Conservation (phyloP, 257 asterid genomes). For the Solanum chiquidenum region DNA sequence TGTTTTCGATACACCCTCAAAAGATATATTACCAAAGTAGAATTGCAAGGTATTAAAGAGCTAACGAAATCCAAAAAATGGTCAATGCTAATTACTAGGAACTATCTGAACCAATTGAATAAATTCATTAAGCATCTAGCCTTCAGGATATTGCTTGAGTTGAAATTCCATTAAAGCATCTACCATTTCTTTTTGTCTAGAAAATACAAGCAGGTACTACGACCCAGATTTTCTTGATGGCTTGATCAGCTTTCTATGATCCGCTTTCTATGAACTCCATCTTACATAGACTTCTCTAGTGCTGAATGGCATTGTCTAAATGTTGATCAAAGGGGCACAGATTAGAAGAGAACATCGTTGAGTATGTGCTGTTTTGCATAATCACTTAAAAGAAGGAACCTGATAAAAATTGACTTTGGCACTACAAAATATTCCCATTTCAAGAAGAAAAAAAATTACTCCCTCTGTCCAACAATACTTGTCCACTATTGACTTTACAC, state of each 20-base stretch:
- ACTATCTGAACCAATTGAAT: not conserved
- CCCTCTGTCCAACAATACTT: no score
- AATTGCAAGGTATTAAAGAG: not conserved
- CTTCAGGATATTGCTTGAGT: not conserved
- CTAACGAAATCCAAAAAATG: not conserved
- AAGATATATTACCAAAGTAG: not conserved
- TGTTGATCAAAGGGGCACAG: not conserved
- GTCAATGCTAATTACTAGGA: not conserved
- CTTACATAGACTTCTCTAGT: not conserved
- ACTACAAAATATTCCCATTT: not conserved
- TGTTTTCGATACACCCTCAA: not conserved
- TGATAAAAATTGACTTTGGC: not conserved
- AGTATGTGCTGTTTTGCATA: not conserved
- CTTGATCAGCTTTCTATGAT: not conserved
- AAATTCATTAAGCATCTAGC: not conserved
- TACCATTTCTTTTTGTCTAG: not conserved
- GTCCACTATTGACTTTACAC: no score
- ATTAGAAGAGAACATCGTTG: not conserved
- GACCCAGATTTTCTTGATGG: not conserved
- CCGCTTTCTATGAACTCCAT: not conserved
- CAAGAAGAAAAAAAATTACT: no score
- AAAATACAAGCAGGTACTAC: not conserved
- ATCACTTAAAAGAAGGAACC: not conserved
- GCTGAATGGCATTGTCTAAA: not conserved
- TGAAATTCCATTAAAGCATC: not conserved